These are phyloP conservation scores for Lophium mytilinum DNA, from an alignment of 495 filamentous ascomycete genomes.

Conservation along the genomic window DNA sequence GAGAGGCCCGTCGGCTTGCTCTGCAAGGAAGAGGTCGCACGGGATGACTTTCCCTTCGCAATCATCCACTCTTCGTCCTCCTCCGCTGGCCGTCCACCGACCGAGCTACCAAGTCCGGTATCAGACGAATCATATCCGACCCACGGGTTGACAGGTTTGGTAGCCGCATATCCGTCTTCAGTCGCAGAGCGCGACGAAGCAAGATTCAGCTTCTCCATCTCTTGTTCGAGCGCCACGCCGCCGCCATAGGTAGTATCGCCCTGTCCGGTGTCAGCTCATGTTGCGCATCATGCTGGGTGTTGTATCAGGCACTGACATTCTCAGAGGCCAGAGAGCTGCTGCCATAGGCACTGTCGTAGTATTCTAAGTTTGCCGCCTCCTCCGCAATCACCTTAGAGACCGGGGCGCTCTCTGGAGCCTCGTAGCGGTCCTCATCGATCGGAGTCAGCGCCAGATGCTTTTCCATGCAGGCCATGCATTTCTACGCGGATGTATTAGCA, in stretches of 20 bases:
- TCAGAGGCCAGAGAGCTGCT: constrained; percentile 5
- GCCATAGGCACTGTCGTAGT: background rate
- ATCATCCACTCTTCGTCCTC: constrained; percentile 2
- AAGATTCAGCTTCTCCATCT: background rate
- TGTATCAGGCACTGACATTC: constrained; percentile 3
- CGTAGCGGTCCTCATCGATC: constrained; percentile 12
- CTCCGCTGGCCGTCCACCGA: background rate
- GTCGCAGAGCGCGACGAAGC: constrained; percentile 3
- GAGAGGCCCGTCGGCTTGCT: background rate
- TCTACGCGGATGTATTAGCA: constrained; percentile 1
- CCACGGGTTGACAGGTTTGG: no score
- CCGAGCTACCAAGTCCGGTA: no score
- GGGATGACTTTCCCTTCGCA: constrained; percentile 12
- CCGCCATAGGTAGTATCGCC: background rate
- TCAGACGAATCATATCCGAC: no score
- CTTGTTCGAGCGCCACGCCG: background rate
- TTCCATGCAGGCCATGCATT: constrained; percentile 21
- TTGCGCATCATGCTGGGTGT: background rate
- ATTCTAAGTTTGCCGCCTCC: no score
- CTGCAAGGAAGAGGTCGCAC: background rate
- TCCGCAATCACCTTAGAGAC: background rate
- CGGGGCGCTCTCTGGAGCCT: constrained; percentile 9
- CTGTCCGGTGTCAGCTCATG: background rate
- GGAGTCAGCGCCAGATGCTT: constrained; percentile 14
- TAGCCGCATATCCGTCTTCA: background rate